Evolutionary conservation across 2,329 filamentous ascomycete genomes (phyloP).

Genomic region (Alternaria hordeiaustralica): DNA sequence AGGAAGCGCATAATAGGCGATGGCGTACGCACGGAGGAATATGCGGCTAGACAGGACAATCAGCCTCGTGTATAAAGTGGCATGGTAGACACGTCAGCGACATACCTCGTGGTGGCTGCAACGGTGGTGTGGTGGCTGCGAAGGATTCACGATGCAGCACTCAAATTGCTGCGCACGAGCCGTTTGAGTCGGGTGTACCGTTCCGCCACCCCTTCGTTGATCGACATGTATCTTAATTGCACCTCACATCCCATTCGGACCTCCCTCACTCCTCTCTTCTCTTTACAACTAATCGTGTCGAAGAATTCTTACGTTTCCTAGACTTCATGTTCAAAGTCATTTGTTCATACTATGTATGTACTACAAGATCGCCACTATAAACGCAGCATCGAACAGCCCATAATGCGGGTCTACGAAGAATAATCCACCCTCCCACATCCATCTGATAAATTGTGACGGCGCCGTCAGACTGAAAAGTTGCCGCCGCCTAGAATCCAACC

Average conservation of each 20-base stretch:
- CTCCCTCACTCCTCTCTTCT: not conserved
- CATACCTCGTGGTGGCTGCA: slow-evolving; percentile 14
- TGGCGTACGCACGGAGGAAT: not conserved
- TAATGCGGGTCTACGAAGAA: not conserved
- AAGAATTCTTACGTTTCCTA: not conserved
- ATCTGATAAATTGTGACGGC: not conserved
- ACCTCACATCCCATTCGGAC: slow-evolving; percentile 21
- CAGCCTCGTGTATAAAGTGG: not conserved
- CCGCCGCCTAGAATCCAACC: slow-evolving; percentile 10
- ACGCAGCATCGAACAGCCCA: not conserved
- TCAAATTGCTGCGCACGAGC: slow-evolving; percentile 21
- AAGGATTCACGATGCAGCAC: slow-evolving; percentile 30
- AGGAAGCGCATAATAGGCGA: slow-evolving; percentile 11
- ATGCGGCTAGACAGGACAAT: slow-evolving; percentile 2
- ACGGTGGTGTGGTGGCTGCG: slow-evolving; percentile 24
- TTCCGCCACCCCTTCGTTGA: slow-evolving; percentile 19
- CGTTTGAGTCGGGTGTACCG: slow-evolving; percentile 10
- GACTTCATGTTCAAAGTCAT: not conserved
- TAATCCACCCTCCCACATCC: not conserved
- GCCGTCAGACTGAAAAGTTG: not conserved
- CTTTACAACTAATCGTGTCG: not conserved
- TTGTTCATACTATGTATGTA: not conserved
- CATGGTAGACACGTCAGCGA: not conserved
- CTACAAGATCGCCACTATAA: not conserved
- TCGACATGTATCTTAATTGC: slow-evolving; percentile 28